Conservation (phyloP, 1,139 yeast species). For the Sugiyamaella sp. region DNA sequence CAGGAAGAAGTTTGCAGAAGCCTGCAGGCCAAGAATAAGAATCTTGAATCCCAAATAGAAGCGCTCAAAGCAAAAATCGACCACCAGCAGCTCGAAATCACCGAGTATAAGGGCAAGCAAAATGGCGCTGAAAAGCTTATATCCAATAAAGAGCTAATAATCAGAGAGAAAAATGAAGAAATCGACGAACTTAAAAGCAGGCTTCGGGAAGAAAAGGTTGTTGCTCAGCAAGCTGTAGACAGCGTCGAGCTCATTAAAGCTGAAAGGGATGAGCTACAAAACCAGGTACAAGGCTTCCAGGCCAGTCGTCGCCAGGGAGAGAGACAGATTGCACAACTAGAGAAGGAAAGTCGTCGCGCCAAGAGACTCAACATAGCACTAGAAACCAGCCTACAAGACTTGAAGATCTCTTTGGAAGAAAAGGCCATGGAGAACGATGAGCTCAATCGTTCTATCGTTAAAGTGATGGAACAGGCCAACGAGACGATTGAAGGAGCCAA, state of each 20-base stretch:
- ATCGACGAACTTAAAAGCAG: conserved; percentile 22
- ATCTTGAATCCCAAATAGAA: conserved; percentile 22
- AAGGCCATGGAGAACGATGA: conserved; percentile 45
- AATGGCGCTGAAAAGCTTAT: conserved; percentile 28
- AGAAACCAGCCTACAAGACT: conserved; percentile 40
- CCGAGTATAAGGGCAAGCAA: conserved; percentile 27
- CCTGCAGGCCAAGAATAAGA: conserved; percentile 25
- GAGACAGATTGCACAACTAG: conserved; percentile 35
- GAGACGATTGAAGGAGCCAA: conserved; percentile 40
- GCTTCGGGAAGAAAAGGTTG: conserved; percentile 19
- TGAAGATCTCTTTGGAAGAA: conserved; percentile 43
- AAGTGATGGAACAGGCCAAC: conserved; percentile 43
- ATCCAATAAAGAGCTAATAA: conserved; percentile 24
- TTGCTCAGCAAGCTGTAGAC: conserved; percentile 26
- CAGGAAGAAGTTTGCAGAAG: conserved; percentile 30
- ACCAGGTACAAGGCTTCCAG: conserved; percentile 35
- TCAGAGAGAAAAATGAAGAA: conserved; percentile 23
- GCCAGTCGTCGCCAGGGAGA: conserved; percentile 36
- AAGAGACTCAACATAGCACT: conserved; percentile 35
- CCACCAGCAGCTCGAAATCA: conserved; percentile 25
- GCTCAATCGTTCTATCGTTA: conserved; percentile 37
- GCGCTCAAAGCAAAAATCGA: conserved; percentile 26
- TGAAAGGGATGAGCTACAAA: conserved; percentile 37
- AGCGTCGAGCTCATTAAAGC: conserved; percentile 29
- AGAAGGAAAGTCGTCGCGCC: conserved; percentile 36